These are phyloP conservation scores for Pogostemon cablin DNA, from an alignment of 257 asterid species.

Conservation along the genomic window DNA sequence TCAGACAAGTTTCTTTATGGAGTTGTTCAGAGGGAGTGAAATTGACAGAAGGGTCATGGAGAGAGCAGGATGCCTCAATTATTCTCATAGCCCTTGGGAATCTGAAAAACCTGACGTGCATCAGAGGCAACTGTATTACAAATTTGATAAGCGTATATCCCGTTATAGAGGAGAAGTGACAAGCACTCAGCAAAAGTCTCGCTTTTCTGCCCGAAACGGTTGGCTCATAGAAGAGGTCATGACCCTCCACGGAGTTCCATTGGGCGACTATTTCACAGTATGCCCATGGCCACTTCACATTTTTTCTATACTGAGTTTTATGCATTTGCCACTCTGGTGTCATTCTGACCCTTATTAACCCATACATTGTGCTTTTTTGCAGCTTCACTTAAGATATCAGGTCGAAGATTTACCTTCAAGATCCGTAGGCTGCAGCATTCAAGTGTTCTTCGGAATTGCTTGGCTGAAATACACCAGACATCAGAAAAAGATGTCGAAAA, in stretches of 20 bases:
- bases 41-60: slow-evolving; percentile 90
- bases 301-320: neutral
- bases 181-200: slow-evolving; percentile 91
- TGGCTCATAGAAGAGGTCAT: slow-evolving; percentile 96
- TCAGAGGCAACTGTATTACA: slow-evolving; percentile 89
- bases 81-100: slow-evolving; percentile 91
- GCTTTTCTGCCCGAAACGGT: slow-evolving; percentile 59
- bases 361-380: slow-evolving; percentile 34
- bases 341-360: slow-evolving; percentile 13
- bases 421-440: slow-evolving; percentile 79
- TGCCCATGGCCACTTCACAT: slow-evolving; percentile 18
- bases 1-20: slow-evolving; percentile 88
- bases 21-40: slow-evolving; percentile 82
- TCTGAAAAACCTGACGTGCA: slow-evolving; percentile 79
- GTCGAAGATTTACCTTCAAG: slow-evolving; percentile 75
- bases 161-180: slow-evolving; percentile 93
- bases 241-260: slow-evolving; percentile 96
- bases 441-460: slow-evolving; percentile 73
- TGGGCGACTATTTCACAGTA: slow-evolving; percentile 93
- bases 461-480: slow-evolving; percentile 81
- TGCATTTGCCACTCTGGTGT: neutral
- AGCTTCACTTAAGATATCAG: slow-evolving; percentile 89
- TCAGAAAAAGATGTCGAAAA: slow-evolving; percentile 80
- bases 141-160: slow-evolving; percentile 75
- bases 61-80: slow-evolving; percentile 83